Evolutionary conservation across 1,139 yeast species (phyloP), one percentile per base, ranked within the genome.

Genomic region (Ogataea hybrid): DNA sequence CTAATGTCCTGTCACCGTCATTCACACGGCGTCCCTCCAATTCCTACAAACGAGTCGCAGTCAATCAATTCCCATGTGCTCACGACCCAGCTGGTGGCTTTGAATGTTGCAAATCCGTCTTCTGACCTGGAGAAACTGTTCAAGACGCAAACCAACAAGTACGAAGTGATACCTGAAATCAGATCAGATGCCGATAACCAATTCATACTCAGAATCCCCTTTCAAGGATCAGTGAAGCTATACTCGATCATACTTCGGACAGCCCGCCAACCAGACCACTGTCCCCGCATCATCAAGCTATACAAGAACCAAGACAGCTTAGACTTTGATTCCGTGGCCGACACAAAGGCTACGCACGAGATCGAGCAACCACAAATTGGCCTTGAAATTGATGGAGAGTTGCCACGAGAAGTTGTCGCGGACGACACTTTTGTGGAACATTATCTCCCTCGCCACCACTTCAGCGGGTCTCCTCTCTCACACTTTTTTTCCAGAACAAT

Each of bases 121-220:
- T 70, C 69, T 2, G 84, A 75, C 8, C 58, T 83, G 4, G 62
- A 71, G 32, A 69, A 75, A 46, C 58, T 83, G 4, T 85, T 88
- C 71, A 70, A 72, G 30, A 62, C 72, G 28, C 60, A 73, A 3
- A 66, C 64, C 2, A 63, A 68, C 20, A 74, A 65, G 54, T 76
- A 70, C 53, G 53, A 63, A 34, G 53, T 76, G 20, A 61, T 62
- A 18, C 79, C 79, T 8, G 70, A 70, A 28, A 66, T 89, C 28
- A 76, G 75, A 55, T 80, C 90, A 1, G 97, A 90, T 59, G 80
- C 85, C 4, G 97, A 92, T 58, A 78, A 83, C 45, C 96, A 90
- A 59, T 51, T 90, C 56, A 75, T 90, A 35, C 57, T 90, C 23
- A 76, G 78, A 47, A 75, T 92, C 22, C 97, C 96, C 53, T 90